These are phyloP conservation scores for Russula emetica DNA, from an alignment of 768 basidiomycete genomes.

Conservation along the genomic window DNA sequence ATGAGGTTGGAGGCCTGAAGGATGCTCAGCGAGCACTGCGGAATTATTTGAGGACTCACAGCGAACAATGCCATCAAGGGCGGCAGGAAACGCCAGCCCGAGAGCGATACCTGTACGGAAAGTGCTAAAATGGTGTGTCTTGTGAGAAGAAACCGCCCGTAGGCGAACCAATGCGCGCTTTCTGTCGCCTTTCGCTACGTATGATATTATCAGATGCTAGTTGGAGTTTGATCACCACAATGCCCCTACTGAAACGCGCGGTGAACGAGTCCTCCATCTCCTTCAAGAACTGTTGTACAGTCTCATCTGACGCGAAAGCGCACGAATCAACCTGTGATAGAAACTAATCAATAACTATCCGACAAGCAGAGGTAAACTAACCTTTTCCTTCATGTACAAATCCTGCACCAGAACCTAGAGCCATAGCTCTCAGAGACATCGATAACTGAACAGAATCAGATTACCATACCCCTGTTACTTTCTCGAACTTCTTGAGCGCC, in stretches of 20 bases:
- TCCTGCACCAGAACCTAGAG: slow-evolving; percentile 61
- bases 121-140: slow-evolving; percentile 63
- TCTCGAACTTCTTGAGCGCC: slow-evolving; percentile 82
- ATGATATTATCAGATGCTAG: neutral
- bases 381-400: slow-evolving; percentile 79
- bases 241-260: slow-evolving; percentile 59
- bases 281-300: slow-evolving; percentile 62
- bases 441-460: neutral
- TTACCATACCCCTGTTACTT: slow-evolving; percentile 55
- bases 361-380: slow-evolving; percentile 29
- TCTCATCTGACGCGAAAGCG: slow-evolving; percentile 59
- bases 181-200: slow-evolving; percentile 58
- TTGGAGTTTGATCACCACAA: slow-evolving; percentile 11
- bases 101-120: slow-evolving; percentile 71
- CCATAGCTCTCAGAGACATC: neutral
- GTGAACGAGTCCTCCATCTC: slow-evolving; percentile 78
- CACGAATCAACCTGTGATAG: slow-evolving; percentile 57
- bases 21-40: neutral
- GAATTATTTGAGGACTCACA: slow-evolving; percentile 41
- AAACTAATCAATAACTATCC: neutral
- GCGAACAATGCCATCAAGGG: slow-evolving; percentile 57
- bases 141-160: slow-evolving; percentile 47
- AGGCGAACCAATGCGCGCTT: slow-evolving; percentile 72
- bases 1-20: slow-evolving; percentile 50
- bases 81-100: slow-evolving; percentile 67